A percentile compares a stretch with the other conserved stretches of the same genome.
Evolutionary conservation across 306 rosid species (phyloP).

Genomic region (Alnus glutinosa): DNA sequence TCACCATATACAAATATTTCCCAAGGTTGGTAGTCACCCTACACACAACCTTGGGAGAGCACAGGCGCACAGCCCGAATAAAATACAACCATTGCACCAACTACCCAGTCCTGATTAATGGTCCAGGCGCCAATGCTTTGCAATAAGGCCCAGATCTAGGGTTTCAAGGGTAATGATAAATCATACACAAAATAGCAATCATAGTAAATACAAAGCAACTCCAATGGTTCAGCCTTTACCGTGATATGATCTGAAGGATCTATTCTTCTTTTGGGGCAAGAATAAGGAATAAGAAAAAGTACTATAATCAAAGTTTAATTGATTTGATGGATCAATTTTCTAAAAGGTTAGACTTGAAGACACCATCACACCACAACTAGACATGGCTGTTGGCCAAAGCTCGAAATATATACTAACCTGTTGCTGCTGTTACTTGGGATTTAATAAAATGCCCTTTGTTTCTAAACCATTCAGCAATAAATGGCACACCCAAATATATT

Average conservation of each 20-base stretch:
- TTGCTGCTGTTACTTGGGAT: slow-evolving; percentile 98
- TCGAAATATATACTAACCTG: slow-evolving; percentile 57
- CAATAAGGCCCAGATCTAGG: background rate
- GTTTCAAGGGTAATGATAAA: background rate
- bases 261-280: background rate
- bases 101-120: background rate
- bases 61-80: background rate
- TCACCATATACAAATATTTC: slow-evolving; percentile 20
- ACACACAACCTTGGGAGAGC: background rate
- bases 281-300: too few species aligned
- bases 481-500: slow-evolving; percentile 90
- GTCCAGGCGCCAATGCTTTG: background rate
- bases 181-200: background rate
- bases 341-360: slow-evolving; percentile 21
- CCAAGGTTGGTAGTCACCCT: background rate
- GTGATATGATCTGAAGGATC: slow-evolving; percentile 16
- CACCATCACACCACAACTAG: slow-evolving; percentile 8
- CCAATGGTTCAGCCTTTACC: background rate
- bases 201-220: background rate
- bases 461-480: slow-evolving; percentile 98
- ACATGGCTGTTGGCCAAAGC: slow-evolving; percentile 23
- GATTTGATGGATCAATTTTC: too few species aligned
- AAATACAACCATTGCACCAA: background rate
- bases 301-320: too few species aligned
- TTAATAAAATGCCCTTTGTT: slow-evolving; percentile 97